These are phyloP conservation scores for Aspergillus cavernicola DNA, from an alignment of 495 filamentous ascomycete species.

Conservation along the genomic window DNA sequence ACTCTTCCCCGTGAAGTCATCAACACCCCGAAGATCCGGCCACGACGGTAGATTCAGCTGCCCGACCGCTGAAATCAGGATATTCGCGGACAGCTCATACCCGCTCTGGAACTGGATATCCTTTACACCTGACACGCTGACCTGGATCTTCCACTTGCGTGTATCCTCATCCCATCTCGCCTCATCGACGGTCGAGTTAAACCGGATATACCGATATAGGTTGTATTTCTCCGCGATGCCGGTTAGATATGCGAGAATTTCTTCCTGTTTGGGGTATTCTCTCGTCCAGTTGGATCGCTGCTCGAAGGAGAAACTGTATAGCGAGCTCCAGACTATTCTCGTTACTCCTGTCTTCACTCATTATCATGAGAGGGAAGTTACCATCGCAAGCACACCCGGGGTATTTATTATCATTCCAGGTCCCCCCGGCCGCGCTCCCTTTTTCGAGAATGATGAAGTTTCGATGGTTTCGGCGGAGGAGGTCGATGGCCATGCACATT, in stretches of 20 bases:
- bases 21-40: constrained; percentile 56
- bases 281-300: constrained; percentile 61
- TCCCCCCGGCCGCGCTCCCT: constrained; percentile 50
- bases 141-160: constrained; percentile 52
- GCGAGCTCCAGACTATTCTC: constrained; percentile 38
- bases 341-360: background rate
- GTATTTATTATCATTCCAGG: constrained; percentile 54
- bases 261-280: constrained; percentile 60
- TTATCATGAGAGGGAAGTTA: no score
- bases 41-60: constrained; percentile 58
- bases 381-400: constrained; percentile 53
- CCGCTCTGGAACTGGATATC: constrained; percentile 40
- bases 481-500: constrained; percentile 56
- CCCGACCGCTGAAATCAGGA: constrained; percentile 62
- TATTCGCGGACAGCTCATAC: constrained; percentile 49
- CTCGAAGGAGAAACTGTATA: constrained; percentile 66
- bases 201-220: constrained; percentile 53
- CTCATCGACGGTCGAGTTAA: constrained; percentile 48
- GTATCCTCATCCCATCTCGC: constrained; percentile 53
- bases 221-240: constrained; percentile 55
- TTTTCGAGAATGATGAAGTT: constrained; percentile 57
- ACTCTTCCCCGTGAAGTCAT: constrained; percentile 50
- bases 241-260: constrained; percentile 58
- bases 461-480: constrained; percentile 48
- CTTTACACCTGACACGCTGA: constrained; percentile 41